Conservation (phyloP, 768 basidiomycete species). For the Lactarius sp. region DNA sequence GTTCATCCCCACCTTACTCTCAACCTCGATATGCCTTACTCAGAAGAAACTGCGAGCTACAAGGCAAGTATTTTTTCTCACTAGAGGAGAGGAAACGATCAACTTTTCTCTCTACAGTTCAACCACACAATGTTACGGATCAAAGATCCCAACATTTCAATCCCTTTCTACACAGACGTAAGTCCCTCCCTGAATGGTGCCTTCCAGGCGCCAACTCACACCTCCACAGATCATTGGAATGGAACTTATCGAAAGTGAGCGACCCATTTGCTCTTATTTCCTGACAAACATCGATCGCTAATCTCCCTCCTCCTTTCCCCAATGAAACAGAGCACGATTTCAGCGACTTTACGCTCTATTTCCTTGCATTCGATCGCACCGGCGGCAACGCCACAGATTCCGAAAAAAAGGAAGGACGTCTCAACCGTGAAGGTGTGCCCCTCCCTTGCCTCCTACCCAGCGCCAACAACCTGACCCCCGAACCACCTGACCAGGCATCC, state of each 20-base stretch:
- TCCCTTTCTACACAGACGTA: slow-evolving; percentile 77
- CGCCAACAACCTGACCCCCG: not conserved
- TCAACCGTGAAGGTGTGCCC: slow-evolving; percentile 59
- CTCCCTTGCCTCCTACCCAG: not conserved
- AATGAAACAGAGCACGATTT: slow-evolving; percentile 44
- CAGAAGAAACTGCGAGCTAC: slow-evolving; percentile 23
- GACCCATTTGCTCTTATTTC: not conserved
- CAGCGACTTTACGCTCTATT: slow-evolving; percentile 72
- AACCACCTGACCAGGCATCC: slow-evolving; percentile 45
- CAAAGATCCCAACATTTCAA: slow-evolving; percentile 78
- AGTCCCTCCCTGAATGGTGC: slow-evolving; percentile 24
- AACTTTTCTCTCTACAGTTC: slow-evolving; percentile 41
- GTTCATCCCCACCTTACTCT: not conserved
- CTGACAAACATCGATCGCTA: not conserved
- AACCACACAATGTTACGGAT: slow-evolving; percentile 89
- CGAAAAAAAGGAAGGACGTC: slow-evolving; percentile 46
- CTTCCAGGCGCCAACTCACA: not conserved
- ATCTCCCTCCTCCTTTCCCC: not conserved
- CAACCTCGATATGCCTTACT: slow-evolving; percentile 18
- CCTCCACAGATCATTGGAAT: slow-evolving; percentile 31
- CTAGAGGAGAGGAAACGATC: not conserved
- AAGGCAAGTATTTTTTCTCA: slow-evolving; percentile 5
- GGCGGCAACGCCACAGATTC: slow-evolving; percentile 45
- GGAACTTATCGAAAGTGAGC: slow-evolving; percentile 31
- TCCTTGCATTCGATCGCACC: slow-evolving; percentile 73